phyloP scores from a whole-genome alignment of 345 rosid species.

The Viola odorata region DNA sequence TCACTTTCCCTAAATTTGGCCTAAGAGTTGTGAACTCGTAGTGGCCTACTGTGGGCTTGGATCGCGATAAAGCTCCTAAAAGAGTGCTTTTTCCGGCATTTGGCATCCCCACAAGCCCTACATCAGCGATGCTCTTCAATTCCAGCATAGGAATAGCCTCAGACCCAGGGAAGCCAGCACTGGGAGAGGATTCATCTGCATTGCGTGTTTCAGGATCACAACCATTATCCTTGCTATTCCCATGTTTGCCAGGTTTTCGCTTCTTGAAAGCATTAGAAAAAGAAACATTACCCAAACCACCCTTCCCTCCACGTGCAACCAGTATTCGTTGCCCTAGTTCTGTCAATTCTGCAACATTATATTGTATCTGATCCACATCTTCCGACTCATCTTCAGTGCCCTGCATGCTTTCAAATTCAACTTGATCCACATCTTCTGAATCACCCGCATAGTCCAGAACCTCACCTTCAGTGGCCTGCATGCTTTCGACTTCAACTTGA shows the following conservation, averaged over 20 bases:
- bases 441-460: neutral
- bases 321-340: constrained; percentile 59
- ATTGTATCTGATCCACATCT: constrained; percentile 39
- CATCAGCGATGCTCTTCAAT: constrained; percentile 93
- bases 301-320: constrained; percentile 79
- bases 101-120: constrained; percentile 97
- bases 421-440: constrained; percentile 12
- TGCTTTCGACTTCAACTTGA: constrained; percentile 9
- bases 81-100: constrained; percentile 96
- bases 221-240: constrained; percentile 6
- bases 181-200: constrained; percentile 31
- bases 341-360: constrained; percentile 68
- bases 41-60: constrained; percentile 76
- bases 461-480: constrained; percentile 15
- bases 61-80: constrained; percentile 77
- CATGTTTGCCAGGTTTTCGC: constrained; percentile 24
- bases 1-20: constrained; percentile 81
- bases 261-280: constrained; percentile 36
- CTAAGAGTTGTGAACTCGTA: constrained; percentile 86
- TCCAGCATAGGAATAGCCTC: constrained; percentile 63
- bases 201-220: constrained; percentile 20
- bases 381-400: constrained; percentile 19
- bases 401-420: constrained; percentile 15
- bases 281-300: constrained; percentile 67
- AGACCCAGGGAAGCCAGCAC: constrained; percentile 57